Evolutionary conservation across 139 green algal genomes (phyloP), one percentile per base, ranked within the genome.

Genomic region (Chloropicon primus): DNA sequence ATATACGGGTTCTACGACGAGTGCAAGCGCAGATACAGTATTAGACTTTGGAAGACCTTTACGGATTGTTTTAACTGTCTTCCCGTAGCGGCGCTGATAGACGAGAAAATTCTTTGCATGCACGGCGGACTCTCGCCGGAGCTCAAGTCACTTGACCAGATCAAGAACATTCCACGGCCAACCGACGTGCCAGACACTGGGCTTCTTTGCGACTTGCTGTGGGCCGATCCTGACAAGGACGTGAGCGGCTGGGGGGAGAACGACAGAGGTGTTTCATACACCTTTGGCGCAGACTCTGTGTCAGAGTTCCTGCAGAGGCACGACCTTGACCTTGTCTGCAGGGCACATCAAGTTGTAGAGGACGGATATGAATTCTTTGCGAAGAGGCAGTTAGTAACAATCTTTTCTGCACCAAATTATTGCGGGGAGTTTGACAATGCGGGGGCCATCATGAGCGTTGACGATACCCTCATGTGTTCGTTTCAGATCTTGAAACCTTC

Each of bases 1-100:
- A 99, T 99, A 76, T 99, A 99, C 82, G 95, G 95, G 41, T 99
- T 99, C 78, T 99, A 99, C 77, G 95, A 99, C 81, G 95, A 99
- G 86, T 99, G 95, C 92, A 99, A 99, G 84, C 88, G 94, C 77
- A 87, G 94, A 74, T 99, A 98, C 84, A 98, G 97, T 89, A 97
- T 99, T 76, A 84, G 94, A 75, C 87, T 99, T 24, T 99, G 95
- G 95, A 93, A 97, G 71, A 98, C 91, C 0, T 99, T 99, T 84
- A 99, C 93, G 23, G 95, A 99, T 79, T 98, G 94, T 87, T 99
- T 99, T 89, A 99, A 99, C 87, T 99, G 95, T 85, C 84, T 99
- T 75, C 95, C 95, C 2, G 92, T 98, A 41, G 88, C 89, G 22
- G 95, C 96, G n/a, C 87, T 99, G 2, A 92, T 99, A 26, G 95